These are phyloP conservation scores for Aspergillus brunneoviolaceus DNA, from an alignment of 2,329 filamentous ascomycete species.

Conservation along the genomic window DNA sequence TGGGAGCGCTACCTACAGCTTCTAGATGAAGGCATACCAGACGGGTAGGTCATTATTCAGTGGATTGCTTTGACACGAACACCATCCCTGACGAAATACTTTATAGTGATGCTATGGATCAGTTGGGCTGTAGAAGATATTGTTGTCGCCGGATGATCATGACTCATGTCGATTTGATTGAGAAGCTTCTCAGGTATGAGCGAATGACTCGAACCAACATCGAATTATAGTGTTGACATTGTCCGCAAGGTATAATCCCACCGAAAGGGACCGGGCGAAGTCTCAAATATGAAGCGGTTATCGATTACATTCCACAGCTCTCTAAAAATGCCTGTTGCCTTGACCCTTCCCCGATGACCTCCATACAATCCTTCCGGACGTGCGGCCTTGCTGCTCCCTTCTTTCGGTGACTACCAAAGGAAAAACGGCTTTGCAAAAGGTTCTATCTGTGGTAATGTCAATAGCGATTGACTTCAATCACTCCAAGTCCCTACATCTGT, in stretches of 20 bases:
- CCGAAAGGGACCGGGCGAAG: constrained; percentile 49
- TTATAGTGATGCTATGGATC: constrained; percentile 87
- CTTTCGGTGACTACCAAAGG: neutral
- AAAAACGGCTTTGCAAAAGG: neutral
- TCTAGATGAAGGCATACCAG: constrained; percentile 72
- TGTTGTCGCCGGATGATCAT: constrained; percentile 99
- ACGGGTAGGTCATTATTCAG: constrained; percentile 61
- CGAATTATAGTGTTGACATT: neutral
- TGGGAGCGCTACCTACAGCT: constrained; percentile 95
- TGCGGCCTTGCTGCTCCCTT: neutral
- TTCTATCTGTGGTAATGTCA: neutral
- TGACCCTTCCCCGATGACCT: neutral
- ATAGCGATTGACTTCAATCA: neutral
- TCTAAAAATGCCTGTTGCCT: neutral
- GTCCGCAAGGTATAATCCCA: constrained; percentile 48
- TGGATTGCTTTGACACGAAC: neutral
- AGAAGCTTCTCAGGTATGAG: constrained; percentile 89
- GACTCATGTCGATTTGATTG: constrained; percentile 98
- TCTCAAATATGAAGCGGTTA: constrained; percentile 20
- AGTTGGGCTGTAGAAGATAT: constrained; percentile 89
- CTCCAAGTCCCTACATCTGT: neutral
- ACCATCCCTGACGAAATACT: constrained; percentile 13
- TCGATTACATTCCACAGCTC: neutral
- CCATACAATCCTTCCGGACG: neutral
- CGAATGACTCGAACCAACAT: neutral